Percentiles rank a stretch among this genome's conserved stretches.
These are phyloP conservation scores for Prunella vulgaris DNA, from an alignment of 257 asterid species.

Conservation along the genomic window DNA sequence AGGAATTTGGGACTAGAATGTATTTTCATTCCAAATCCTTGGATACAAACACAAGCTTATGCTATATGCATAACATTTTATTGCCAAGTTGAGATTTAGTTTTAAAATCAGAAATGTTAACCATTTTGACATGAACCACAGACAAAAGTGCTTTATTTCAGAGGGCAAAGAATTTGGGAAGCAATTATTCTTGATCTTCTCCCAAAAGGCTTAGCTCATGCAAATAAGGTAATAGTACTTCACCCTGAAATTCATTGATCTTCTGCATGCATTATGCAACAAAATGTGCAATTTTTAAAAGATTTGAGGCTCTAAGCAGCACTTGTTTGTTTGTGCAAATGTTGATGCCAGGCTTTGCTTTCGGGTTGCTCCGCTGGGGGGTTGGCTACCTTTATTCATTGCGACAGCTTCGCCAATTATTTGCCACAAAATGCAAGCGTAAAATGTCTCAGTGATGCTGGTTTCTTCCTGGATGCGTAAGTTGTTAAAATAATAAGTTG, in stretches of 20 bases:
- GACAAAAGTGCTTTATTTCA: constrained; percentile 80
- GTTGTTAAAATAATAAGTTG: constrained; percentile 24
- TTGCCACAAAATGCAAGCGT: constrained; percentile 73
- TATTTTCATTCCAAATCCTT: too few relatives aligned
- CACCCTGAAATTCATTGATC: neutral
- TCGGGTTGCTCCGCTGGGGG: constrained; percentile 99
- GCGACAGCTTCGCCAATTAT: constrained; percentile 64
- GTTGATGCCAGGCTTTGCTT: constrained; percentile 62
- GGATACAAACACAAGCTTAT: too few relatives aligned
- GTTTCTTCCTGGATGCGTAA: constrained; percentile 82
- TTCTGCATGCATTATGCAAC: neutral
- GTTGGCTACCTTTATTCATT: constrained; percentile 74
- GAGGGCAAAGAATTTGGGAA: constrained; percentile 93
- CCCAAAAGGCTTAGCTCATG: constrained; percentile 70
- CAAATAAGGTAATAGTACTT: constrained; percentile 51
- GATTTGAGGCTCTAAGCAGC: neutral
- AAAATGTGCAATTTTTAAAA: too few relatives aligned
- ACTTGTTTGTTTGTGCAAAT: neutral
- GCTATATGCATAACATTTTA: too few relatives aligned
- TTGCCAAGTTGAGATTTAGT: too few relatives aligned
- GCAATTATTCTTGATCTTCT: constrained; percentile 81
- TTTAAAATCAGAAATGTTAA: neutral
- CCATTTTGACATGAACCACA: constrained; percentile 43
- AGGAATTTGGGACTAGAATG: too few relatives aligned
- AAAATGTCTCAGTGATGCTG: constrained; percentile 97